Evolutionary conservation across 2,329 filamentous ascomycete genomes (phyloP), one percentile per base, ranked within the genome.

Genomic region (Magnaporthiopsis poae): DNA sequence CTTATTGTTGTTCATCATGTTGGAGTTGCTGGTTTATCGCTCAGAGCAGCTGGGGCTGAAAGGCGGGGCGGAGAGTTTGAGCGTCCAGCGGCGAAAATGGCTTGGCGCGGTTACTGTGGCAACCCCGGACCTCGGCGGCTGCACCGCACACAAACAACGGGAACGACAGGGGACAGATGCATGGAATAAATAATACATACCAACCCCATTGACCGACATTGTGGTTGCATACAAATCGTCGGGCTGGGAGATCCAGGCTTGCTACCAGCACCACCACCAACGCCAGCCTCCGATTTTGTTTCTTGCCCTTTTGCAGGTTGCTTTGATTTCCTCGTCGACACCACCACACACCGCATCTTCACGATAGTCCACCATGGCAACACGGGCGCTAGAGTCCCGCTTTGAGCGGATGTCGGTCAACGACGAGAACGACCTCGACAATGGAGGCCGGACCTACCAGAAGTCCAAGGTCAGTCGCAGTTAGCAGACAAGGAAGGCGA

Each of bases 381-480:
- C 90, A 68, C 86, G 90, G 72, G 87, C 86, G 65, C 83, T 98
- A 62, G 94, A 97, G 80, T 83, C 90, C 78, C 90, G 91, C 73
- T 91, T 98, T 74, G 92, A 96, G 86, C 89, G 88, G 77, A 86
- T 97, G 80, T 89, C 90, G 27, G 91, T 97, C 69, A 89, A 90
- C 72, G 93, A 97, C 74, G 93, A 96, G 78, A 96, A 94, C 74
- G 89, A 91, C 68, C 78, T 81, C 39, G 79, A 79, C 66, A 82
- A 86, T 69, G 80, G 79, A 69, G 78, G 79, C 67, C 82, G 82
- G 69, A 70, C 75, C 33, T 88, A 90, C 75, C 82, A 86, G 71
- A 96, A 96, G 79, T 78, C 86, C 69, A 96, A 96, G 87, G 92
- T 94, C 81, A 67, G 68, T 66, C 2, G 25, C 15, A 5, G 46